A percentile compares a stretch with the other conserved stretches of the same genome.
Evolutionary conservation across 2,329 filamentous ascomycete species (phyloP).

Genomic region (Leptosphaerulina australis): DNA sequence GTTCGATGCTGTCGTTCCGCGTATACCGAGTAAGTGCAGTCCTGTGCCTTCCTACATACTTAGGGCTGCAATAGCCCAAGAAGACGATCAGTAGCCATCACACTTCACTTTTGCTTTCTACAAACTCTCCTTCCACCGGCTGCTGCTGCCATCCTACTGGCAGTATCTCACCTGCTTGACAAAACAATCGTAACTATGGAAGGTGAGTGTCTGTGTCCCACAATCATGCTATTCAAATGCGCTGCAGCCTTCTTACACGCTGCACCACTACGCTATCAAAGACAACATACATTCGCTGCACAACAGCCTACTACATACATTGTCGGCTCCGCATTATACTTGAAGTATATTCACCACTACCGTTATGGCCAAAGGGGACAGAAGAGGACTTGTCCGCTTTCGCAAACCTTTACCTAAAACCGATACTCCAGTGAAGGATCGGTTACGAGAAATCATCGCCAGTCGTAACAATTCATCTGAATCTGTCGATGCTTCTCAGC

Average conservation of each 20-base stretch:
- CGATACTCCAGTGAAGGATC: slow-evolving; percentile 3
- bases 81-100: neutral
- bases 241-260: neutral
- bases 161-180: neutral
- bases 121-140: neutral
- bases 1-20: no score
- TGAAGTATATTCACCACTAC: slow-evolving; percentile 24
- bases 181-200: neutral
- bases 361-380: slow-evolving; percentile 28
- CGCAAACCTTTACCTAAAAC: neutral
- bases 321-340: slow-evolving; percentile 33
- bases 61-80: slow-evolving; percentile 1
- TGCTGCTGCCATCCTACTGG: neutral
- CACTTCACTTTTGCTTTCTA: neutral
- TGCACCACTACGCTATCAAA: neutral
- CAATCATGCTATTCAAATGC: neutral
- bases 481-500: neutral
- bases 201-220: neutral
- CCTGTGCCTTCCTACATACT: neutral
- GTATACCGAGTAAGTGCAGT: neutral
- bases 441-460: neutral
- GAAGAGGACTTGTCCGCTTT: neutral
- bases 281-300: slow-evolving; percentile 20
- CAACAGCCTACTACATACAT: slow-evolving; percentile 32
- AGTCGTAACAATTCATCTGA: neutral